Evolutionary conservation across 2,329 filamentous ascomycete species (phyloP).

Genomic region (Thelonectria discophora): DNA sequence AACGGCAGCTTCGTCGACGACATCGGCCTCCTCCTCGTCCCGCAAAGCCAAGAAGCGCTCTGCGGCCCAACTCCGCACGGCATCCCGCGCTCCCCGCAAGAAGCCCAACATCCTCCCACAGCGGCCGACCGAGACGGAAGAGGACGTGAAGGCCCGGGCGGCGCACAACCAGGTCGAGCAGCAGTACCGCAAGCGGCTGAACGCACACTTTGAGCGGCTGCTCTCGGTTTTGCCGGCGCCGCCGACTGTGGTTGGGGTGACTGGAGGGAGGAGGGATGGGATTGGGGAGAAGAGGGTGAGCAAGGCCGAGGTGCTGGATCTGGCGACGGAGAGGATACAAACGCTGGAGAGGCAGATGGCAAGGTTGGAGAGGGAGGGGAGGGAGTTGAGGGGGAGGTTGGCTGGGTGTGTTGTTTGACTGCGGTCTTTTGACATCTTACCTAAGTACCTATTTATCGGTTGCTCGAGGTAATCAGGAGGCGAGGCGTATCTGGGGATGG

Average conservation of each 20-base stretch:
- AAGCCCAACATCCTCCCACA: slow-evolving; percentile 33
- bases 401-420: slow-evolving; percentile 24
- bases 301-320: slow-evolving; percentile 57
- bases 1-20: neutral
- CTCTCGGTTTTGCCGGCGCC: slow-evolving; percentile 51
- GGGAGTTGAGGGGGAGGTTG: slow-evolving; percentile 41
- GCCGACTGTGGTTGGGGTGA: slow-evolving; percentile 42
- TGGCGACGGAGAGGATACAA: slow-evolving; percentile 54
- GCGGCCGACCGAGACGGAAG: slow-evolving; percentile 36
- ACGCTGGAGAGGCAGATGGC: slow-evolving; percentile 51
- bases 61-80: slow-evolving; percentile 39
- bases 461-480: neutral
- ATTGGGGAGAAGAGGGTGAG: slow-evolving; percentile 48
- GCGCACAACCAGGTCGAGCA: slow-evolving; percentile 59
- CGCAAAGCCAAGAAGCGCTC: slow-evolving; percentile 27
- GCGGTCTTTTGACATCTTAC: too few relatives aligned
- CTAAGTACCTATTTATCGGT: too few relatives aligned
- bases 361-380: slow-evolving; percentile 48
- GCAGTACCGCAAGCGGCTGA: slow-evolving; percentile 58
- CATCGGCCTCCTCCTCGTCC: neutral
- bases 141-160: slow-evolving; percentile 42
- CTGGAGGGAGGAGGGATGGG: slow-evolving; percentile 38
- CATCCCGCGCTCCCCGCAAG: slow-evolving; percentile 38
- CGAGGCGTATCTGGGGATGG: neutral
- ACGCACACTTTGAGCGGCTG: slow-evolving; percentile 55